Conservation (phyloP, 192 early-diverging fungal genomes). For the Pecoramyces ruminantium region DNA sequence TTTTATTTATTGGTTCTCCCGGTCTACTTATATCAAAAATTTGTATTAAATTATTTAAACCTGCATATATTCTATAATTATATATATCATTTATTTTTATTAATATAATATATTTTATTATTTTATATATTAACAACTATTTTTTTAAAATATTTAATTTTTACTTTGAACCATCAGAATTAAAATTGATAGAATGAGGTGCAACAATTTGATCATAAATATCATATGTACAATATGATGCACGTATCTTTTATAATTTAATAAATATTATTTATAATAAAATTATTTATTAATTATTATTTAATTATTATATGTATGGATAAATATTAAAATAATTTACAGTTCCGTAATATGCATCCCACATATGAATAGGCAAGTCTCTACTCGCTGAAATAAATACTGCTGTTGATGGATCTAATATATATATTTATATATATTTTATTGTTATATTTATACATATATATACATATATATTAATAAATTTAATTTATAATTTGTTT, state of each 20-base stretch:
- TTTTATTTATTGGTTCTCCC: slow-evolving; percentile 26
- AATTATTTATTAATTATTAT: too few relatives aligned
- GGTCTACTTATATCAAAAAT: slow-evolving; percentile 52
- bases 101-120: too few relatives aligned
- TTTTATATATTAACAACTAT: too few relatives aligned
- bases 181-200: slow-evolving; percentile 48
- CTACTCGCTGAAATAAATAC: slow-evolving; percentile 41
- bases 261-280: background rate
- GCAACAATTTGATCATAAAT: slow-evolving; percentile 45
- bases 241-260: slow-evolving; percentile 19
- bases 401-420: slow-evolving; percentile 31
- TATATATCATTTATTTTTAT: too few relatives aligned
- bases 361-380: slow-evolving; percentile 62
- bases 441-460: too few relatives aligned
- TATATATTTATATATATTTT: background rate
- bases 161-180: slow-evolving; percentile 42
- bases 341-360: slow-evolving; percentile 41
- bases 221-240: slow-evolving; percentile 48
- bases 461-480: too few relatives aligned
- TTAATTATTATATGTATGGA: too few relatives aligned
- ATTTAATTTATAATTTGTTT: too few relatives aligned
- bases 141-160: too few relatives aligned
- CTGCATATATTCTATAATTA: slow-evolving; percentile 38
- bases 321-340: slow-evolving; percentile 11
- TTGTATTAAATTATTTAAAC: slow-evolving; percentile 46